Evolutionary conservation across 148 eudicot species (phyloP), one percentile per base, ranked within the genome.

Genomic region (Gaultheria prostrata): DNA sequence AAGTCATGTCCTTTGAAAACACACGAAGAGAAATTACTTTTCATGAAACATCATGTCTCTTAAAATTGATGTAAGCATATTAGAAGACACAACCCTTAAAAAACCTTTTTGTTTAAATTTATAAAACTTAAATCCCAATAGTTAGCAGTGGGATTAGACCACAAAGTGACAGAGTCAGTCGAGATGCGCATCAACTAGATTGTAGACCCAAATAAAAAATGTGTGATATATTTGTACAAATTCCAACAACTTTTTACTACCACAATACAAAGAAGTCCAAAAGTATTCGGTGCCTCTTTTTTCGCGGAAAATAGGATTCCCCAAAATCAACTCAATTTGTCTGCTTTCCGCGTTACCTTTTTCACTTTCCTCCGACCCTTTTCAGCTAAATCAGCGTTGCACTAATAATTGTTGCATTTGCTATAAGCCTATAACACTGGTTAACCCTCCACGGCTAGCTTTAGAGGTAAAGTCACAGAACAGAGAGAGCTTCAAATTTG

Each of bases 271-370:
- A 9, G 39, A 15, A 18, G 2, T 18, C 24, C 4, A 11, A 43
- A 45, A 75, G n/a, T 48, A 61, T 75, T 75, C 78, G 78, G 78
- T n/a, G 78, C 78, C 54, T 75, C 54, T 75, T 9, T 32, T 75
- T 45, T n/a, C 54, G 78, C n/a, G 53, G 51, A 43, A 75, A 75
- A 75, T 75, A 43, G 78, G 78, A 75, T 45, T 46, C 61, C 30
- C 69, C 69, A 7, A 7, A 21, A 75, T 20, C 77, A 39, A 20
- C 24, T 20, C 77, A 20, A 39, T 39, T 39, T 39, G 12, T 45
- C 53, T 11, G 10, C 77, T 74, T 74, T 74, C 77, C 77, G 48
- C 77, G n/a, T 24, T 75, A 8, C 53, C 54, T 75, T 75, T 75
- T 45, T 20, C 5, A 45, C 54, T 46, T 75, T 75, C 50, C 26